Percentiles rank a stretch among this genome's conserved stretches.
Conservation (phyloP, 2,329 filamentous ascomycete genomes). For the Curvularia hawaiiensis region DNA sequence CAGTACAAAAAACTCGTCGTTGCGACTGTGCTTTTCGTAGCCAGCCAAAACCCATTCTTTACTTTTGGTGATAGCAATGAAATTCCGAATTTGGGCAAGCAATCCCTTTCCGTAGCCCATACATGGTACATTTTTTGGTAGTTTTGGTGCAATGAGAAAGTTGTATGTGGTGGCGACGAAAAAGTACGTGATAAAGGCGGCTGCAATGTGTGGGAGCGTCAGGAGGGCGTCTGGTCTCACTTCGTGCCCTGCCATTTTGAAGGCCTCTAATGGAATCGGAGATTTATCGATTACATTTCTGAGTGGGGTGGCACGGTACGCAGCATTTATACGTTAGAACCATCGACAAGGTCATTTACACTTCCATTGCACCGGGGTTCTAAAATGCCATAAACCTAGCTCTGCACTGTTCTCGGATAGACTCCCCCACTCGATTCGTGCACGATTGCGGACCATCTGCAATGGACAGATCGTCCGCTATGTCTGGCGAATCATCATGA, state of each 20-base stretch:
- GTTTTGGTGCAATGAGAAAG: constrained; percentile 21
- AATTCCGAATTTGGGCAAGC: constrained; percentile 26
- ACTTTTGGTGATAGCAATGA: constrained; percentile 25
- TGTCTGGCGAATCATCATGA: not conserved
- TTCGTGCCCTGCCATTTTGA: constrained; percentile 5
- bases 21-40: constrained; percentile 33
- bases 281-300: not conserved
- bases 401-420: not conserved
- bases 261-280: not conserved
- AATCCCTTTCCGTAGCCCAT: constrained; percentile 34
- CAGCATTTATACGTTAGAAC: not conserved
- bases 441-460: not conserved
- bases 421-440: not conserved
- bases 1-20: constrained; percentile 33
- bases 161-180: constrained; percentile 18
- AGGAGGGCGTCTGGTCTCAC: not conserved
- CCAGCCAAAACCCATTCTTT: constrained; percentile 31
- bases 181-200: constrained; percentile 27
- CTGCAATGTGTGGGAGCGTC: constrained; percentile 6
- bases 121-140: constrained; percentile 30
- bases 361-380: not conserved
- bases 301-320: not conserved
- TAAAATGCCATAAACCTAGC: not conserved
- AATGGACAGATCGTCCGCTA: not conserved
- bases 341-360: not conserved